Evolutionary conservation across 768 basidiomycete species (phyloP).

Genomic region (Coprinopsis strossmayeri): DNA sequence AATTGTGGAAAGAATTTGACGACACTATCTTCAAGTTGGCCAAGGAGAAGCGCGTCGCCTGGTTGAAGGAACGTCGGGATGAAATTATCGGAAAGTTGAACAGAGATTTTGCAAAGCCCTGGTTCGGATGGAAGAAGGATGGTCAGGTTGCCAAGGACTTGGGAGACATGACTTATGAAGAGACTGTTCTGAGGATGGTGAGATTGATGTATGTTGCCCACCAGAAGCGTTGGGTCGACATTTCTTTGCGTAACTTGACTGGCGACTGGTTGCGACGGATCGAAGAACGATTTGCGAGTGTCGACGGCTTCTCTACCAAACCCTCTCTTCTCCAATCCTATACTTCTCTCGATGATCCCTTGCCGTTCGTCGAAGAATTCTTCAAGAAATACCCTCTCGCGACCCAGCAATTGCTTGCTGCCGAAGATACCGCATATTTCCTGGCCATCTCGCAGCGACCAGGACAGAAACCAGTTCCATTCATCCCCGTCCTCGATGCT

Average conservation of each 20-base stretch:
- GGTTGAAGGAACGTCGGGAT: constrained; percentile 81
- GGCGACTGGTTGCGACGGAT: constrained; percentile 97
- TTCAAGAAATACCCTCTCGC: constrained; percentile 82
- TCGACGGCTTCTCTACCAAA: constrained; percentile 69
- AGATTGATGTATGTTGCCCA: constrained; percentile 92
- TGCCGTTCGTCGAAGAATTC: constrained; percentile 71
- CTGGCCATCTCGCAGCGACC: constrained; percentile 92
- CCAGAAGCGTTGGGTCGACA: constrained; percentile 89
- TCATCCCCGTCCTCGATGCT: constrained; percentile 92
- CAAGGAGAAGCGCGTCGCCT: constrained; percentile 88
- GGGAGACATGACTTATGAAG: constrained; percentile 98
- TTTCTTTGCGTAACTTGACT: constrained; percentile 84
- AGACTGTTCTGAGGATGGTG: constrained; percentile 86
- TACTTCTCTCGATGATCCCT: constrained; percentile 74
- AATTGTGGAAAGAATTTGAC: constrained; percentile 99
- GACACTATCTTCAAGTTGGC: constrained; percentile 92
- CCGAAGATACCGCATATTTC: constrained; percentile 95
- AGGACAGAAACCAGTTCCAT: constrained; percentile 97
- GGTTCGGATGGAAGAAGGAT: constrained; percentile 98
- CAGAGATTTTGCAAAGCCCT: constrained; percentile 91
- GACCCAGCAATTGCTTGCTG: constrained; percentile 77
- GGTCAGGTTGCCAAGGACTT: constrained; percentile 78
- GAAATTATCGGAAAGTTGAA: constrained; percentile 92
- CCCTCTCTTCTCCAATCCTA: constrained; percentile 84
- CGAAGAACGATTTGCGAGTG: constrained; percentile 92